Evolutionary conservation across 2,329 filamentous ascomycete species (phyloP), one percentile per base, ranked within the genome.

Genomic region (Monilinia fructicola): DNA sequence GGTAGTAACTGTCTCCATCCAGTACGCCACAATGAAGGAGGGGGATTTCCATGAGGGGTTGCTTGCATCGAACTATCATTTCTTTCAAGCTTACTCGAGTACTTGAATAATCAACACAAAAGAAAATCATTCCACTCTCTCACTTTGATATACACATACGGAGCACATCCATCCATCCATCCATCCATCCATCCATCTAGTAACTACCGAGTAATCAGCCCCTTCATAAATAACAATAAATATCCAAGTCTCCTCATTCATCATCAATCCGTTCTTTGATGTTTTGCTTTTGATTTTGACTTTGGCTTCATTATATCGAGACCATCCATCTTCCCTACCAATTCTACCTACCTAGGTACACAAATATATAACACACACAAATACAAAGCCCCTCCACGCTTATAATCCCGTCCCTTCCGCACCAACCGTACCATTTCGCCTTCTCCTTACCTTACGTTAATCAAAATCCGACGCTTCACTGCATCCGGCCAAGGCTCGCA

Each of bases 391-490:
- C 40, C 31, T 2, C 4, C 4, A 31, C 31, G 31, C 31, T 31
- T 31, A 3, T 21, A 55, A 16, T 55, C 40, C 40, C 40, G 31
- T 48, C 21, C 56, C 56, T 59, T 42, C 56, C 56, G 42, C 42
- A 48, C 1, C 28, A 59, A 18, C 54, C 54, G 55, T 18, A n/a
- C 42, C 40, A 18, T 44, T 31, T 38, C 40, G 28, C 52, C 26
- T 31, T 53, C 31, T 28, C 55, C 10, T 46, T 31, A 26, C 55
- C 40, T 38, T 48, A 48, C 42, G 12, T 60, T 60, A 35, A 48
- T 48, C 9, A 23, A 59, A 21, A 59, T 23, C 38, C 1, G 18
- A 48, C 56, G 26, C 56, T 48, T 21, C n/a, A 23, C 56, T 35
- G 12, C 12, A 60, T 50, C 14, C 0, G 31, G 58, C n/a, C n/a